Evolutionary conservation across 768 basidiomycete species (phyloP).

Genomic region (Tremella yokohamensis): DNA sequence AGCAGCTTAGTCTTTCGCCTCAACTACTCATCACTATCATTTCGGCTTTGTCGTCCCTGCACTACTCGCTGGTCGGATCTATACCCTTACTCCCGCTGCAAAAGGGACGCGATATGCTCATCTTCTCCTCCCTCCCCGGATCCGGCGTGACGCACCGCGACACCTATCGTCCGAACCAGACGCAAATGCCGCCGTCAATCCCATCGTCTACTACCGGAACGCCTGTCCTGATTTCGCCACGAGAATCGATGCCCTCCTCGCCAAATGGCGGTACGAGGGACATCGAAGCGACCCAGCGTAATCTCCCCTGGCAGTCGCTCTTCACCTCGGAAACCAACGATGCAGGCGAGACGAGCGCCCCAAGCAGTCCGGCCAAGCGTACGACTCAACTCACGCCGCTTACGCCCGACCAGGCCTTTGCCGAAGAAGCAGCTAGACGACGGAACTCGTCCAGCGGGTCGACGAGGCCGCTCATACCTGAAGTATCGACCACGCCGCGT

Average conservation of each 20-base stretch:
- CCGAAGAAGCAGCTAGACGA: not conserved
- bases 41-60: slow-evolving; percentile 25
- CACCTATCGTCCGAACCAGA: slow-evolving; percentile 12
- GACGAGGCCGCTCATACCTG: not conserved
- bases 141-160: slow-evolving; percentile 31
- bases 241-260: not conserved
- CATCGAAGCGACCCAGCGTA: not conserved
- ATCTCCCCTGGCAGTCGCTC: not conserved
- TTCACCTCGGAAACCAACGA: not conserved
- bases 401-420: slow-evolving; percentile 1
- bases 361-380: not conserved
- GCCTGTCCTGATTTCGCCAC: not conserved
- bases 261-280: not conserved
- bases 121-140: slow-evolving; percentile 34
- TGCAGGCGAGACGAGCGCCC: not conserved
- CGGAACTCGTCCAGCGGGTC: not conserved
- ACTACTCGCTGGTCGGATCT: slow-evolving; percentile 32
- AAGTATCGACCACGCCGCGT: not conserved
- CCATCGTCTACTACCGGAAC: not conserved
- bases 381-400: not conserved
- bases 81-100: slow-evolving; percentile 32
- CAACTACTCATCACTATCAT: slow-evolving; percentile 27
- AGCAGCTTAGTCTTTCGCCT: slow-evolving; percentile 27
- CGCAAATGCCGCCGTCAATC: not conserved
- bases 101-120: slow-evolving; percentile 36